Conservation (phyloP, 352 stramenopile genomes). For the Discostella stelligera region DNA sequence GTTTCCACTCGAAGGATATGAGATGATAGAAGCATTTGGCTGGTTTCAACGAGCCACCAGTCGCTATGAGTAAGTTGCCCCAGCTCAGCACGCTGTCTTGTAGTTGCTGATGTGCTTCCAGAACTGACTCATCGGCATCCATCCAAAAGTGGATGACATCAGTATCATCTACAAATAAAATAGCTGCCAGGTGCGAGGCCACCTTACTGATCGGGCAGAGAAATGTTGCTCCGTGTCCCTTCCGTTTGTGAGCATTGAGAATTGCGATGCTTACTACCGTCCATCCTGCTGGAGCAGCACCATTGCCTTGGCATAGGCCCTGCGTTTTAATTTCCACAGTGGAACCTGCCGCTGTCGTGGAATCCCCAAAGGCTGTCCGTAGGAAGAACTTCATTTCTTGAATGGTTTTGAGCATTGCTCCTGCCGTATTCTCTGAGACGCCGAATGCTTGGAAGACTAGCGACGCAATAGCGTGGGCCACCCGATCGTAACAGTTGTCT, state of each 20-base stretch:
- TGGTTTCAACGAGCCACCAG: neutral
- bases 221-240: no score
- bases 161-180: slow-evolving; percentile 21
- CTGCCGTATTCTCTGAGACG: neutral
- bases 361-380: no score
- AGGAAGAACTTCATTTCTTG: no score
- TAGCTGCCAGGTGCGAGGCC: neutral
- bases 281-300: slow-evolving; percentile 15
- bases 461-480: slow-evolving; percentile 16
- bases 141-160: slow-evolving; percentile 18
- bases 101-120: slow-evolving; percentile 1
- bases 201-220: slow-evolving; percentile 21
- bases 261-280: no score
- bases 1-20: neutral
- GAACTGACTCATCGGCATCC: slow-evolving; percentile 6
- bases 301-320: slow-evolving; percentile 21
- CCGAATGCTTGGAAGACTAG: slow-evolving; percentile 25
- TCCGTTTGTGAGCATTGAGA: no score
- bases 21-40: slow-evolving; percentile 1
- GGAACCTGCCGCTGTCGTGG: neutral
- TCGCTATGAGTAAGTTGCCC: neutral
- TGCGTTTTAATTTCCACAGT: slow-evolving; percentile 2
- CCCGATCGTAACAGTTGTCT: slow-evolving; percentile 10
- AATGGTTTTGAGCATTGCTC: slow-evolving; percentile 10
- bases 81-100: neutral